Evolutionary conservation across 1,284 basidiomycete genomes (phyloP).

Genomic region (Violaceomyces palustris): DNA sequence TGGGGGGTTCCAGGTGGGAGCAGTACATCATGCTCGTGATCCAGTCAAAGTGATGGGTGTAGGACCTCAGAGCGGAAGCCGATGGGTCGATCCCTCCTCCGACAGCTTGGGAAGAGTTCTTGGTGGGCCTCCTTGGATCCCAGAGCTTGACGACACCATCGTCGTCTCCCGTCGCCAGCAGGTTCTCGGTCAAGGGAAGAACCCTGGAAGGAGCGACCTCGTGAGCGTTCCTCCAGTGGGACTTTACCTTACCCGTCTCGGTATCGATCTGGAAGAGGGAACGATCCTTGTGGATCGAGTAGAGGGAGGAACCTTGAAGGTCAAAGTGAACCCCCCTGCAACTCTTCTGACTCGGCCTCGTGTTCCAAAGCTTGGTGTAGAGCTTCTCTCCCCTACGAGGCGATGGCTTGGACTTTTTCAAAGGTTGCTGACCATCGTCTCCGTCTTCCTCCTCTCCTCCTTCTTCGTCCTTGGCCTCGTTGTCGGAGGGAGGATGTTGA

Average conservation of each 20-base stretch:
- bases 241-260: constrained; percentile 62
- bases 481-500: too few relatives aligned
- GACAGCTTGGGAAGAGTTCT: background rate
- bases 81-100: too few relatives aligned
- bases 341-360: constrained; percentile 32
- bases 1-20: constrained; percentile 20
- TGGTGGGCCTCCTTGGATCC: constrained; percentile 66
- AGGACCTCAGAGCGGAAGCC: constrained; percentile 58
- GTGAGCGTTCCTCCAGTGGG: constrained; percentile 66
- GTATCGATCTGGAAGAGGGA: constrained; percentile 59
- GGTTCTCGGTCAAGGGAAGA: constrained; percentile 68
- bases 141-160: constrained; percentile 90
- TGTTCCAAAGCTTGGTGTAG: constrained; percentile 30
- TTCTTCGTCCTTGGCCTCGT: background rate
- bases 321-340: constrained; percentile 38
- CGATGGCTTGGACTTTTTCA: constrained; percentile 7
- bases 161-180: constrained; percentile 83
- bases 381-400: constrained; percentile 8
- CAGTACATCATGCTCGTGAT: constrained; percentile 84
- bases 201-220: constrained; percentile 63
- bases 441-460: background rate
- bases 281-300: constrained; percentile 77
- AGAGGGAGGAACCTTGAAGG: constrained; percentile 55
- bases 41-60: constrained; percentile 88
- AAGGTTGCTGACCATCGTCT: background rate